phyloP scores from a whole-genome alignment of 2,329 filamentous ascomycete genomes.

The Dactylellina leptospora region DNA sequence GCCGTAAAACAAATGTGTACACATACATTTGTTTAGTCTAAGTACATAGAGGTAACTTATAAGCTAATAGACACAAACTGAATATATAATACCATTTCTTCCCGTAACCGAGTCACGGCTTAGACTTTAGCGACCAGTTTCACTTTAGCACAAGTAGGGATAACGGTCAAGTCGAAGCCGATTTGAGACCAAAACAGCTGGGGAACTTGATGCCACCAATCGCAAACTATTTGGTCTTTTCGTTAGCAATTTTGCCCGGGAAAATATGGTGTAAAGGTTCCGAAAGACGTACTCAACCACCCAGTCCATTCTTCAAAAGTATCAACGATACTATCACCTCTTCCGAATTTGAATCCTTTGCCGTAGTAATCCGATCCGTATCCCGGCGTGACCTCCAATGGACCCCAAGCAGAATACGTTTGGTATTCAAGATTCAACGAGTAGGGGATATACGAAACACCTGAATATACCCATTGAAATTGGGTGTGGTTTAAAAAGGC shows the following conservation, averaged over 20 bases:
- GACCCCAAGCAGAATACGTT: slow-evolving; percentile 36
- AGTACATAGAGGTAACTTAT: too few relatives aligned
- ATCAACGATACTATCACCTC: slow-evolving; percentile 28
- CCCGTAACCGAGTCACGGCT: not conserved
- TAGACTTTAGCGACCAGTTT: slow-evolving; percentile 26
- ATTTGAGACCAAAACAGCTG: slow-evolving; percentile 41
- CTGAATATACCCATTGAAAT: slow-evolving; percentile 46
- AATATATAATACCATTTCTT: too few relatives aligned
- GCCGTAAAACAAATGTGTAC: too few relatives aligned
- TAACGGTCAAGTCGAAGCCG: slow-evolving; percentile 14
- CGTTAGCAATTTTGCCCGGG: too few relatives aligned
- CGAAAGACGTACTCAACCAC: slow-evolving; percentile 36
- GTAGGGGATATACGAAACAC: slow-evolving; percentile 31
- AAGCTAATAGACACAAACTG: too few relatives aligned
- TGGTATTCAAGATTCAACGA: slow-evolving; percentile 29
- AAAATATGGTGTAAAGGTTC: not conserved
- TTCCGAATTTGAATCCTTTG: slow-evolving; percentile 24
- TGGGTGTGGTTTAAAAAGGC: slow-evolving; percentile 40
- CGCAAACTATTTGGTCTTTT: slow-evolving; percentile 43
- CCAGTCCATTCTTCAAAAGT: slow-evolving; percentile 42
- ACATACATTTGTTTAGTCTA: too few relatives aligned
- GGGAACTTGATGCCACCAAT: slow-evolving; percentile 50
- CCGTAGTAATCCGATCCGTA: slow-evolving; percentile 40
- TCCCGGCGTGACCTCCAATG: slow-evolving; percentile 27
- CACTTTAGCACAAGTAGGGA: slow-evolving; percentile 35